Percentiles rank a stretch among this genome's conserved stretches.
These are phyloP conservation scores for Alternaria sp. DNA, from an alignment of 2,329 filamentous ascomycete genomes.

Conservation along the genomic window DNA sequence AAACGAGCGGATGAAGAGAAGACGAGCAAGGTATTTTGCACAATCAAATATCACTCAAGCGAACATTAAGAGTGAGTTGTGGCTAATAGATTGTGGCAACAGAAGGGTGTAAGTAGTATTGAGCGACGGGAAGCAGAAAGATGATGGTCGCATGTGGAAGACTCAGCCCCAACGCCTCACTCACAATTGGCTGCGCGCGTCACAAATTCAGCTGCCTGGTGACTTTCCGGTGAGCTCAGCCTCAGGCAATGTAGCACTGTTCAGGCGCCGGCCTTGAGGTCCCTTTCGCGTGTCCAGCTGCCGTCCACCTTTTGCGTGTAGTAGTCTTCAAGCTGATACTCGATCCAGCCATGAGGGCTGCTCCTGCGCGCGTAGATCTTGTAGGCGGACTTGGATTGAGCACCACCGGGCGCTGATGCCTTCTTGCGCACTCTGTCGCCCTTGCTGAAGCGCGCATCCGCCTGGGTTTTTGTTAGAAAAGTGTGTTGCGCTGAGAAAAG, in stretches of 20 bases:
- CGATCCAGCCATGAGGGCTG: conserved; percentile 21
- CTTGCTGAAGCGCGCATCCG: conserved; percentile 29
- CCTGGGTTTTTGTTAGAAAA: conserved; percentile 18
- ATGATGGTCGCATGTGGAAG: conserved; percentile 11
- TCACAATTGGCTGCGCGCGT: conserved; percentile 19
- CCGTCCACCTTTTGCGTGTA: conserved; percentile 20
- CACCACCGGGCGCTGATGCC: conserved; percentile 18
- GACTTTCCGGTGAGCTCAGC: conserved; percentile 27
- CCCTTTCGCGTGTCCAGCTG: conserved; percentile 38
- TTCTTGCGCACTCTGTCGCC: conserved; percentile 37
- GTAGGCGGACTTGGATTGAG: conserved; percentile 30
- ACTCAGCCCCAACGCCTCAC: conserved; percentile 24
- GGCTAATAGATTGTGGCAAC: conserved; percentile 36
- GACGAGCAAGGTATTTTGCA: conserved; percentile 8
- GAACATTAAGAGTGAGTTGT: conserved; percentile 26
- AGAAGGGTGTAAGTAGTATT: conserved; percentile 31
- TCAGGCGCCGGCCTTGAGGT: conserved; percentile 28
- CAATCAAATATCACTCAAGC: conserved; percentile 15
- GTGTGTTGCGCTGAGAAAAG: neutral
- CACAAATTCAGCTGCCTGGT: conserved; percentile 14
- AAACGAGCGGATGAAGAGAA: neutral
- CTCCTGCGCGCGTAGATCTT: conserved; percentile 16
- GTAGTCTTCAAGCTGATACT: conserved; percentile 37
- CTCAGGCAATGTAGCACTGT: conserved; percentile 17
- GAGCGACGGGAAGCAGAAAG: conserved; percentile 9